phyloP scores from a whole-genome alignment of 768 basidiomycete genomes.

The Crucibulum laeve region DNA sequence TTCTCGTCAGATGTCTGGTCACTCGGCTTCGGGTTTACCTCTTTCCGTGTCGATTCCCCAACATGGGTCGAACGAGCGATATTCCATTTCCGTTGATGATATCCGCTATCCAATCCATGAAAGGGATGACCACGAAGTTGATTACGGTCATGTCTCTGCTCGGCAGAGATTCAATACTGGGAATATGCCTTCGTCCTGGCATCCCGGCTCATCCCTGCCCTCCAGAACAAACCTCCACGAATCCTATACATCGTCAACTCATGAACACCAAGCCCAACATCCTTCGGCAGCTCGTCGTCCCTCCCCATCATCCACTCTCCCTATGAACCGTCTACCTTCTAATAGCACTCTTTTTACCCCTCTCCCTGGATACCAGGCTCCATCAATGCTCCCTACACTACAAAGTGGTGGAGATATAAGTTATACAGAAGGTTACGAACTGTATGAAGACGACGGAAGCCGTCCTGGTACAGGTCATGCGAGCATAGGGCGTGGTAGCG shows the following conservation, averaged over 20 bases:
- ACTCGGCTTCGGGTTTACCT: constrained; percentile 18
- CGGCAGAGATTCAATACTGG: constrained; percentile 24
- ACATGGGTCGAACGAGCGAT: constrained; percentile 21
- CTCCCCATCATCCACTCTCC: constrained; percentile 21
- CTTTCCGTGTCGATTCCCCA: constrained; percentile 22
- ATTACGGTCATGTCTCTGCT: constrained; percentile 17
- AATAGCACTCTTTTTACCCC: constrained; percentile 72
- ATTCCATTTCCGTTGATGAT: constrained; percentile 24
- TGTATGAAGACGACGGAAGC: constrained; percentile 35
- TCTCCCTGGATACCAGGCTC: constrained; percentile 51
- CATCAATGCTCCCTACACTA: constrained; percentile 31
- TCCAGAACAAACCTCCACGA: constrained; percentile 15
- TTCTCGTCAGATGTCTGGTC: constrained; percentile 23
- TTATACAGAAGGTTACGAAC: constrained; percentile 27
- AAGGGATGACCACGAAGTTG: constrained; percentile 22
- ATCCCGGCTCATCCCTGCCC: constrained; percentile 18
- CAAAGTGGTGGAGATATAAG: constrained; percentile 17
- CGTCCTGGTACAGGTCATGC: constrained; percentile 39
- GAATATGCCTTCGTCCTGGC: constrained; percentile 29
- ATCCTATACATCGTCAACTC: constrained; percentile 21
- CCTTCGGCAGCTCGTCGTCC: constrained; percentile 6
- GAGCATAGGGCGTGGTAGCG: constrained; percentile 25
- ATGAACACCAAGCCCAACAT: constrained; percentile 16
- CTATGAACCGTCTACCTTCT: constrained; percentile 44
- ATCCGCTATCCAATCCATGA: constrained; percentile 25